Percentiles rank a stretch among this genome's conserved stretches.
These are phyloP conservation scores for Ceratobasidium theobromae DNA, from an alignment of 1,284 basidiomycete genomes.

Conservation along the genomic window DNA sequence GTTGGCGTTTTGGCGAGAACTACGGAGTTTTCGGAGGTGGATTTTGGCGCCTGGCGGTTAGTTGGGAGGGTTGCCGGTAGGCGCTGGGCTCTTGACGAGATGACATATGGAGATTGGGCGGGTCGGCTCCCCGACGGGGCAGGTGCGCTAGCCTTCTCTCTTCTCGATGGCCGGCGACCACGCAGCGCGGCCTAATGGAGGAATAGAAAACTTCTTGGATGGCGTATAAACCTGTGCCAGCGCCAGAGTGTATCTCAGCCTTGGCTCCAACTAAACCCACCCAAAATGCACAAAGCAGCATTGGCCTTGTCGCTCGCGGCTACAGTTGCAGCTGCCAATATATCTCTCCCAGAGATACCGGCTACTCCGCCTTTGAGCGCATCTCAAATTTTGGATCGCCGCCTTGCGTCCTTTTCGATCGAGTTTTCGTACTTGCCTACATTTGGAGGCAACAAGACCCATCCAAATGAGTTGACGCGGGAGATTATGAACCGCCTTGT, in stretches of 20 bases:
- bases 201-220: no score
- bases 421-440: slow-evolving; percentile 44
- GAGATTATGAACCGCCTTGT: slow-evolving; percentile 43
- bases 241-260: background rate
- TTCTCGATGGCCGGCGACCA: background rate
- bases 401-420: slow-evolving; percentile 44
- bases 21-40: no score
- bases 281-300: background rate
- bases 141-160: slow-evolving; percentile 21
- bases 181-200: slow-evolving; percentile 5
- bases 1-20: no score
- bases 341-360: slow-evolving; percentile 14
- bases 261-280: background rate
- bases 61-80: background rate
- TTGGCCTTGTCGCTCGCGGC: slow-evolving; percentile 1
- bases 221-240: background rate
- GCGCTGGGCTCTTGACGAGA: background rate
- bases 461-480: slow-evolving; percentile 43
- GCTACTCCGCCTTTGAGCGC: slow-evolving; percentile 29
- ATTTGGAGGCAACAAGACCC: slow-evolving; percentile 43
- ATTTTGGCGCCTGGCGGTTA: background rate
- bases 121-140: background rate
- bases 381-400: slow-evolving; percentile 42
- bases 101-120: no score
- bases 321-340: background rate